A percentile compares a stretch with the other conserved stretches of the same genome.
These are phyloP conservation scores for Penicillium sumatraense DNA, from an alignment of 2,329 filamentous ascomycete species.

Conservation along the genomic window DNA sequence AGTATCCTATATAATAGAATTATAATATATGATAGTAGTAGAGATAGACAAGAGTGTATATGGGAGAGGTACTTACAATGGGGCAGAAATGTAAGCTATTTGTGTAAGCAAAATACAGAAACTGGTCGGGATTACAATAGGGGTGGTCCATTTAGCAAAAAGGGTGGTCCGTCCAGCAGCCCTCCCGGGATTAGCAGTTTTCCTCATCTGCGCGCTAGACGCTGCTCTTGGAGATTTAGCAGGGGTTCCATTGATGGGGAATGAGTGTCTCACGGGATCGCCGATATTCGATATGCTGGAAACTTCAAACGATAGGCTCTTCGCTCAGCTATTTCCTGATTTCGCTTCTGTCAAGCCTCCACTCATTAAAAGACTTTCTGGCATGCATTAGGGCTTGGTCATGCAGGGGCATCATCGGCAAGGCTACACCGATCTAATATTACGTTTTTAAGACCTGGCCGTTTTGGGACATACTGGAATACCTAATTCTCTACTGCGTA, in stretches of 20 bases:
- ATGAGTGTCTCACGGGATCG: not conserved
- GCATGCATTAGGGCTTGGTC: conserved; percentile 11
- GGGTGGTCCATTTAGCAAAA: too few species aligned
- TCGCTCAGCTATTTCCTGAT: not conserved
- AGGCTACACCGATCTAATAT: conserved; percentile 12
- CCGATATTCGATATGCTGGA: not conserved
- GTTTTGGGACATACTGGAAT: too few species aligned
- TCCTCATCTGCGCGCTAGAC: not conserved
- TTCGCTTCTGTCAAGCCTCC: not conserved
- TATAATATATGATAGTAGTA: too few species aligned
- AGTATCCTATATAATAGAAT: too few species aligned
- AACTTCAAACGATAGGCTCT: not conserved
- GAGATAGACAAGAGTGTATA: too few species aligned
- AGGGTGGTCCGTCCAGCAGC: too few species aligned
- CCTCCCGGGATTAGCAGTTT: not conserved
- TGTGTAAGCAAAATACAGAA: too few species aligned
- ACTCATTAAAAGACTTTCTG: not conserved
- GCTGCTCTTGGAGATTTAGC: not conserved
- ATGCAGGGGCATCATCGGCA: conserved; percentile 20
- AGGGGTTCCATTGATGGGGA: not conserved
- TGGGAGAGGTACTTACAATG: too few species aligned
- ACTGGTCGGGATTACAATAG: too few species aligned
- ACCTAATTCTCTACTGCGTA: not conserved
- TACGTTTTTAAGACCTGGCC: not conserved
- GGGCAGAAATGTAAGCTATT: too few species aligned